Conservation (phyloP, 768 basidiomycete species). For the Lanmaoa pseudosensibilis region DNA sequence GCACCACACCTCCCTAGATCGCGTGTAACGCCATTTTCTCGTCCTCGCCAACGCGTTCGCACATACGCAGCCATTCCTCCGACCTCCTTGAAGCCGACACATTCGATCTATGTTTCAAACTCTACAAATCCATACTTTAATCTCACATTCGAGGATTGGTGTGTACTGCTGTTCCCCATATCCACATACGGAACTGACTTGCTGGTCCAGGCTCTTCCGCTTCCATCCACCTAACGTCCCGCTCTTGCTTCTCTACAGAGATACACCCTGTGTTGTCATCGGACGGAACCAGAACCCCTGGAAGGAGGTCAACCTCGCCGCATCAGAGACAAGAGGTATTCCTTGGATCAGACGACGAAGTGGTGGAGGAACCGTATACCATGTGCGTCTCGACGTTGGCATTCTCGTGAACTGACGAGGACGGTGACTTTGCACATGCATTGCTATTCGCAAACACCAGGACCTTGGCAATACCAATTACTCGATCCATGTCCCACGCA, state of each 20-base stretch:
- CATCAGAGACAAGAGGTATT: conserved; percentile 51
- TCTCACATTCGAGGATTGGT: conserved; percentile 91
- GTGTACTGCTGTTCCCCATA: conserved; percentile 18
- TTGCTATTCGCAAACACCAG: conserved; percentile 41
- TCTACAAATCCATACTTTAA: conserved; percentile 88
- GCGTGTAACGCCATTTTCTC: not conserved
- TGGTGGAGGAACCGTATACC: conserved; percentile 95
- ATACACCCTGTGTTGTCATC: conserved; percentile 86
- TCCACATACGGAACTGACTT: conserved; percentile 29
- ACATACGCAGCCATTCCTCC: conserved; percentile 12
- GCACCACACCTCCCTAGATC: not conserved
- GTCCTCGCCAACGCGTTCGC: conserved; percentile 4
- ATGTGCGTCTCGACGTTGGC: conserved; percentile 53
- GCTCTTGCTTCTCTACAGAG: conserved; percentile 83
- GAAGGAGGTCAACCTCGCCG: conserved; percentile 87
- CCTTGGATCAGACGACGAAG: conserved; percentile 84
- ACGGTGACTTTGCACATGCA: not conserved
- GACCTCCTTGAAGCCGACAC: conserved; percentile 35
- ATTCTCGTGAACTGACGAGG: not conserved
- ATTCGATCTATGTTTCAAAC: conserved; percentile 68
- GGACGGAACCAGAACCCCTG: conserved; percentile 98
- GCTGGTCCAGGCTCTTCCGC: conserved; percentile 68
- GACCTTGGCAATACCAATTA: conserved; percentile 98
- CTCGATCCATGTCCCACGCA: conserved; percentile 85
- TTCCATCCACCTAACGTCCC: conserved; percentile 66